These are phyloP conservation scores for Botryosphaeria dothidea DNA, from an alignment of 2,329 filamentous ascomycete species.

Conservation along the genomic window DNA sequence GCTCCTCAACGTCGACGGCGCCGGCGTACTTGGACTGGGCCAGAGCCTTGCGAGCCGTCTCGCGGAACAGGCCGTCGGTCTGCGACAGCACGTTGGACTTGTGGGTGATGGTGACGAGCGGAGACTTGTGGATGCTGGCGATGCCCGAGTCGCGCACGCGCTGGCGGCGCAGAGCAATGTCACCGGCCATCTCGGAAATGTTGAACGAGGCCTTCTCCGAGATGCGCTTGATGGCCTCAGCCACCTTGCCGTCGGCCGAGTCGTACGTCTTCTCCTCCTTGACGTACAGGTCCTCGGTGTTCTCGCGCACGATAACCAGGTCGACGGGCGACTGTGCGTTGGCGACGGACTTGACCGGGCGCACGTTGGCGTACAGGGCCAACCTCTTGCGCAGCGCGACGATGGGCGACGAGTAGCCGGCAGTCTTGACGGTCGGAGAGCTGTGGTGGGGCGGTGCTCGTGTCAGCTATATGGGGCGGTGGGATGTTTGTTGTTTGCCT, in stretches of 20 bases:
- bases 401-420: constrained; percentile 95
- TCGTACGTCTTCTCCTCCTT: constrained; percentile 89
- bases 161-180: constrained; percentile 87
- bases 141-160: constrained; percentile 67
- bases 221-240: constrained; percentile 97
- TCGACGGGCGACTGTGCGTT: constrained; percentile 72
- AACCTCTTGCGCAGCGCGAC: constrained; percentile 95
- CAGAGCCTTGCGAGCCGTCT: constrained; percentile 73
- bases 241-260: constrained; percentile 75
- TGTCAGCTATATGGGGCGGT: background rate
- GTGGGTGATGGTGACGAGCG: constrained; percentile 94
- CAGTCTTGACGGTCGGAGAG: constrained; percentile 85
- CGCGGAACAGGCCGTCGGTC: constrained; percentile 93
- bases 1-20: constrained; percentile 76
- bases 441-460: constrained; percentile 36
- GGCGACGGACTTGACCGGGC: constrained; percentile 83
- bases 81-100: constrained; percentile 97
- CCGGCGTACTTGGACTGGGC: constrained; percentile 63
- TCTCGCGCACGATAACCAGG: constrained; percentile 97
- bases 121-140: constrained; percentile 63
- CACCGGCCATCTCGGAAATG: constrained; percentile 90
- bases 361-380: constrained; percentile 95
- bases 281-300: constrained; percentile 97
- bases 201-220: constrained; percentile 79
- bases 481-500: constrained; percentile 21